A percentile compares a stretch with the other conserved stretches of the same genome.
These are phyloP conservation scores for Lonicera japonica DNA, from an alignment of 129 eudicot genomes.

Conservation along the genomic window DNA sequence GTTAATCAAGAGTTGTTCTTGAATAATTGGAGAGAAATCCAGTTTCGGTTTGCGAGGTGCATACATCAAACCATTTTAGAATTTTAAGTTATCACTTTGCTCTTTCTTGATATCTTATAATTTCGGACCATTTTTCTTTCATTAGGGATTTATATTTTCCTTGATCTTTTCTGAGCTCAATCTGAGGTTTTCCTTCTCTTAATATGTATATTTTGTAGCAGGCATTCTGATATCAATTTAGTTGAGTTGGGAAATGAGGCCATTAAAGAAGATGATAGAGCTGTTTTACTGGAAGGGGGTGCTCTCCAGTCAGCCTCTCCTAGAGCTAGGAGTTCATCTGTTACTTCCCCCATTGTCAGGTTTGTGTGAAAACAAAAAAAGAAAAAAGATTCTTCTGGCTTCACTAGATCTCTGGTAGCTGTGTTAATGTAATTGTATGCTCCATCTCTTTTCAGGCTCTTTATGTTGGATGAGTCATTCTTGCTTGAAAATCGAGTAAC, in stretches of 20 bases:
- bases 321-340: slow-evolving; percentile 47
- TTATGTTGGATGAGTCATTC: slow-evolving; percentile 70
- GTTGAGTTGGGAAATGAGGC: slow-evolving; percentile 48
- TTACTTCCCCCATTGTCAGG: slow-evolving; percentile 55
- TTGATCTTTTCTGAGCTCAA: background rate
- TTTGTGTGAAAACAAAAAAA: slow-evolving; percentile 4
- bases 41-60: background rate
- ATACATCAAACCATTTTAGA: background rate
- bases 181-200: background rate
- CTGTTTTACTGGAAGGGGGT: slow-evolving; percentile 76
- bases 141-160: too few relatives aligned
- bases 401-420: background rate
- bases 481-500: slow-evolving; percentile 73
- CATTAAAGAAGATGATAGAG: slow-evolving; percentile 71
- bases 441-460: slow-evolving; percentile 38
- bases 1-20: background rate
- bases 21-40: background rate
- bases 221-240: slow-evolving; percentile 63
- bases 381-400: background rate
- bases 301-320: slow-evolving; percentile 58
- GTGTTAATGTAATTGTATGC: too few relatives aligned
- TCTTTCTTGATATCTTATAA: background rate
- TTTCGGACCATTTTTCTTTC: background rate
- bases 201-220: slow-evolving; percentile 29
- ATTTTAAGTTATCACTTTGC: background rate